These are phyloP conservation scores for Naegleria fowleri DNA, from an alignment of 208 protist species.

Conservation along the genomic window DNA sequence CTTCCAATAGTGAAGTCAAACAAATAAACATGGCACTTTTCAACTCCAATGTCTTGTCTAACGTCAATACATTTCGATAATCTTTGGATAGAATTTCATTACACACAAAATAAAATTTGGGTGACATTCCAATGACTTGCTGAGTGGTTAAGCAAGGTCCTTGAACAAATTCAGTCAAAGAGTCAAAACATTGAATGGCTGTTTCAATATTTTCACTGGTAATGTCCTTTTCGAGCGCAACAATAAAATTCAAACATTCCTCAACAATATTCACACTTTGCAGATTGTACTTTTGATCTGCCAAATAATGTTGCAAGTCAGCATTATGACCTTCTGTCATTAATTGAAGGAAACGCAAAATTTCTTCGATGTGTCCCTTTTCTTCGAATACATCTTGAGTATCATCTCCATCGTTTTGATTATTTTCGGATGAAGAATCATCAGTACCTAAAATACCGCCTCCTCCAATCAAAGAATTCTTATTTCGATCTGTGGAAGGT, in stretches of 20 bases:
- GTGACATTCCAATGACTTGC: slow-evolving; percentile 42
- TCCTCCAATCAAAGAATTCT: no score
- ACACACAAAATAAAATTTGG: not conserved
- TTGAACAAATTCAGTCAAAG: slow-evolving; percentile 80
- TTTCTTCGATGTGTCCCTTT: slow-evolving; percentile 36
- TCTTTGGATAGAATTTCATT: slow-evolving; percentile 8
- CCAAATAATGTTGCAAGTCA: slow-evolving; percentile 76
- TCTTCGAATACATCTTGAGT: not conserved
- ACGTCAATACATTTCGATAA: not conserved
- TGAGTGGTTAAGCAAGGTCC: slow-evolving; percentile 78
- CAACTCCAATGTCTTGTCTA: not conserved
- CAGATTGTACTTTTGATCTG: slow-evolving; percentile 64
- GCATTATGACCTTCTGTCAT: slow-evolving; percentile 80
- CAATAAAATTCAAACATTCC: slow-evolving; percentile 39
- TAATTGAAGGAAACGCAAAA: slow-evolving; percentile 79
- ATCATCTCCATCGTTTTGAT: not conserved
- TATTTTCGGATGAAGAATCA: not conserved
- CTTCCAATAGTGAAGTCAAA: not conserved
- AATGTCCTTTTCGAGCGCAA: not conserved
- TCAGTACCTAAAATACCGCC: no score
- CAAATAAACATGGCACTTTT: not conserved
- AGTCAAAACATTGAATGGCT: slow-evolving; percentile 59
- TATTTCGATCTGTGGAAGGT: no score
- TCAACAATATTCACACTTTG: slow-evolving; percentile 72
- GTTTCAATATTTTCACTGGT: slow-evolving; percentile 28